Conservation (phyloP, 768 basidiomycete species). For the Boletellus emodensis region DNA sequence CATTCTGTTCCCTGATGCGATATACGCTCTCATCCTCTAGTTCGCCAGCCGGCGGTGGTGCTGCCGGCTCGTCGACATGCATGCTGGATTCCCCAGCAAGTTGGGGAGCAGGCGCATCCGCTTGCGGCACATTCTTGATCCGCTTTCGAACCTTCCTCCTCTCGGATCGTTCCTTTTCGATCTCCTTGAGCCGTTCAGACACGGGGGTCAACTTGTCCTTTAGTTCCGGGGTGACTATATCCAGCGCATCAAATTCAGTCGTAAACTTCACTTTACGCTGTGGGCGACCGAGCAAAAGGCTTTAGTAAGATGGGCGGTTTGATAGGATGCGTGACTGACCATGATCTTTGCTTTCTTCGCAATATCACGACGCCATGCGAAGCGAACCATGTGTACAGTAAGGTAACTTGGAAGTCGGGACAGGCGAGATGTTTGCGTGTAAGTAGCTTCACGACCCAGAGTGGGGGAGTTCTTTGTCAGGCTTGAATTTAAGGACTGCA, state of each 20-base stretch:
- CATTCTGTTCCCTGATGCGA: slow-evolving; percentile 58
- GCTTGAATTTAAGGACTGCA: slow-evolving; percentile 78
- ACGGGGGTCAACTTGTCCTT: slow-evolving; percentile 67
- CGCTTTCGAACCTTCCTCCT: slow-evolving; percentile 77
- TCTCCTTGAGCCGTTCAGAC: slow-evolving; percentile 65
- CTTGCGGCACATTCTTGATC: slow-evolving; percentile 44
- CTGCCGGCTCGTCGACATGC: slow-evolving; percentile 47
- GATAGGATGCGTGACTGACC: slow-evolving; percentile 40
- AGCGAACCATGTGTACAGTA: slow-evolving; percentile 93
- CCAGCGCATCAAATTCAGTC: slow-evolving; percentile 80
- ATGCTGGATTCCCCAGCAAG: slow-evolving; percentile 23
- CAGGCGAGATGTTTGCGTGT: slow-evolving; percentile 76
- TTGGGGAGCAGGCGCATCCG: slow-evolving; percentile 17
- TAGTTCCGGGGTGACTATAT: slow-evolving; percentile 77
- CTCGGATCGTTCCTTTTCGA: slow-evolving; percentile 82
- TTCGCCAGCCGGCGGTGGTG: slow-evolving; percentile 22
- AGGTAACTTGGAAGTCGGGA: slow-evolving; percentile 82
- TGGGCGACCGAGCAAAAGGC: not conserved
- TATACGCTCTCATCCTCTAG: slow-evolving; percentile 64
- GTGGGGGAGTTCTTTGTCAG: slow-evolving; percentile 81
- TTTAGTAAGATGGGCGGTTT: not conserved
- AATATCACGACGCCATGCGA: slow-evolving; percentile 91
- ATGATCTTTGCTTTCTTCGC: slow-evolving; percentile 95
- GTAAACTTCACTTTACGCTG: slow-evolving; percentile 93
- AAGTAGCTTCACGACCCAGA: slow-evolving; percentile 76